Base-by-base conservation (phyloP, 352 stramenopile species). In the Phytophthora sp. region DNA sequence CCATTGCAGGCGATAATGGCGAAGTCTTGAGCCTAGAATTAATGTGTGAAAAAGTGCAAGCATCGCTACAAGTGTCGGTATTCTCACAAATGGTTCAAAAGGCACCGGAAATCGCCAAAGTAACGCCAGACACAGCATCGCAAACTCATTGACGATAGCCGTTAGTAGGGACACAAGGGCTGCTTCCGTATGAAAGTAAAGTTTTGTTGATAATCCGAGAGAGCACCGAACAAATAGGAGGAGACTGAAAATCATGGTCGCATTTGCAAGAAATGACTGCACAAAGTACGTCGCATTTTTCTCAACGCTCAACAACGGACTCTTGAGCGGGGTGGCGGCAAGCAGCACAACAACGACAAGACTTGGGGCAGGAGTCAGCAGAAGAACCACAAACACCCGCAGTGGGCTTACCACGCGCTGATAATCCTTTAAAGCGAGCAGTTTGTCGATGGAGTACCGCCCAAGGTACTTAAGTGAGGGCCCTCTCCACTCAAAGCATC, bases 391-490 rank as follows among this genome's bases (percentile, higher is more conserved):
- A n/a, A 49, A 18, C 10, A 72, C 56, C 6, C 56, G 55, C 0
- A 41, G 21, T 15, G 17, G 50, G 11, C 48, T 66, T 6, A 31
- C 20, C 1, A 48, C 54, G 0, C 54, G 34, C 32, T 59, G 60
- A 60, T 72, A 72, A 23, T 57, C 24, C 39, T 62, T 28, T 24
- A 72, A 61, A 15, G 50, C 52, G 15, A 62, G 41, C 20, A 72
- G 18, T 28, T 72, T 67, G 27, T 67, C 49, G 35, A 72, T 50
- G 2, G 62, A 72, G 44, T 67, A 72, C 4, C 50, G 50, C 12
- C 59, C 59, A 15, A 56, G 32, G 28, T 62, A 55, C 18, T 50
- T 50, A 20, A 45, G 38, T 20, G 38, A 26, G 10, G 38, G 38
- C 11, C 38, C 38, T 4, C 17, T 17, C 38, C 38, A 45, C 38